phyloP scores from a whole-genome alignment of 2,329 filamentous ascomycete genomes.

The Ophiocordyceps camponoti-rufipedis region DNA sequence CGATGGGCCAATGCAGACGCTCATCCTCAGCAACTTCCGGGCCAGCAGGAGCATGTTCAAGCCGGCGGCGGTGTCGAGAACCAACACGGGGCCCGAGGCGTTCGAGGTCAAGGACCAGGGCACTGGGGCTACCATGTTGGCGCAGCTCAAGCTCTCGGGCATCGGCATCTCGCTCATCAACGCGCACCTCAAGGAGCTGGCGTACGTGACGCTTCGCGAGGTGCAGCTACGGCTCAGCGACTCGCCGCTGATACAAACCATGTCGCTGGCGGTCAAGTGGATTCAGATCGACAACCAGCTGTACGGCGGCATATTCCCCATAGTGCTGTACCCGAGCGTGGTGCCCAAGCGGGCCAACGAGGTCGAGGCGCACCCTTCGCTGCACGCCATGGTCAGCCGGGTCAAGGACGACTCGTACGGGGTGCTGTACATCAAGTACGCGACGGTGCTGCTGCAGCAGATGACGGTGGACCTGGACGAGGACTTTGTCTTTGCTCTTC shows the following conservation, averaged over 20 bases:
- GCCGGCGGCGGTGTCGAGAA: conserved; percentile 30
- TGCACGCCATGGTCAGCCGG: conserved; percentile 77
- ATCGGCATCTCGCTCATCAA: conserved; percentile 91
- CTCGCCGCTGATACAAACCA: conserved; percentile 81
- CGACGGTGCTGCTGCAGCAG: conserved; percentile 80
- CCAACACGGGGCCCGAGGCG: conserved; percentile 29
- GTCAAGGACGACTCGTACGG: conserved; percentile 98
- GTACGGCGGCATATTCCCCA: conserved; percentile 95
- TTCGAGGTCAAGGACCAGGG: conserved; percentile 93
- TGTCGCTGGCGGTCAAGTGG: conserved; percentile 89
- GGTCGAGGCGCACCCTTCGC: conserved; percentile 86
- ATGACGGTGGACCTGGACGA: conserved; percentile 98
- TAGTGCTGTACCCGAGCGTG: conserved; percentile 91
- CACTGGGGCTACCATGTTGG: conserved; percentile 73
- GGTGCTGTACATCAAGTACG: conserved; percentile 96
- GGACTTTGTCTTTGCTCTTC: conserved; percentile 89
- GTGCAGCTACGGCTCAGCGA: conserved; percentile 84
- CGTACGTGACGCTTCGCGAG: conserved; percentile 84
- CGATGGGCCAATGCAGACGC: conserved; percentile 83
- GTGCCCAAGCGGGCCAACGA: conserved; percentile 94
- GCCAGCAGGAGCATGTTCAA: conserved; percentile 81
- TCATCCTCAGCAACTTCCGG: conserved; percentile 89
- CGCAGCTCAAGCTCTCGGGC: conserved; percentile 73
- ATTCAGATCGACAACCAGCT: conserved; percentile 98
- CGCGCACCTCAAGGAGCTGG: conserved; percentile 73